Evolutionary conservation across 202 grass and related monocot species (phyloP).

Genomic region (Digitaria exilis): DNA sequence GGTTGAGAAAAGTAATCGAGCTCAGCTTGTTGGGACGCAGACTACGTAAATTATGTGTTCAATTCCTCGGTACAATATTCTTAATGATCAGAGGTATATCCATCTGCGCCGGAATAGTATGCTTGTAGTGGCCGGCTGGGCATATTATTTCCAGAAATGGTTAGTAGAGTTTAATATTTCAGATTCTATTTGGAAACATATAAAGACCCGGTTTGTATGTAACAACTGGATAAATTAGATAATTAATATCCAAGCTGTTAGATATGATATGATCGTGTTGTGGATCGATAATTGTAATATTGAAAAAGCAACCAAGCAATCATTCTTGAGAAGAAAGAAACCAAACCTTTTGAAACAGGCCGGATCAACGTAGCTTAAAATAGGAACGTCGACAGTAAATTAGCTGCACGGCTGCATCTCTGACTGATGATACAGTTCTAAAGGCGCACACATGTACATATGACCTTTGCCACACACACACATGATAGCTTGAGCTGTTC

Average conservation of each 20-base stretch:
- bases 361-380: conserved; percentile 3
- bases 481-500: conserved; percentile 22
- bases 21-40: background rate
- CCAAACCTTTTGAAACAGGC: conserved; percentile 4
- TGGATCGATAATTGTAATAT: background rate
- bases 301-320: conserved; percentile 19
- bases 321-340: conserved; percentile 26
- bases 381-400: background rate
- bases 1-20: background rate
- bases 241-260: background rate
- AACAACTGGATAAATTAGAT: background rate
- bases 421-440: conserved; percentile 9
- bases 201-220: background rate
- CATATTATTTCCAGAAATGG: background rate
- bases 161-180: conserved; percentile 8
- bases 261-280: background rate
- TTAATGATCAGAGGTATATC: background rate
- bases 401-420: conserved; percentile 15
- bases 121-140: background rate
- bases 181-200: background rate
- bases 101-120: background rate
- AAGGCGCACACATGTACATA: background rate
- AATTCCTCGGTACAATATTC: background rate
- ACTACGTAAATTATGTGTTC: background rate
- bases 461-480: background rate